Evolutionary conservation across 176 grass and related monocot genomes (phyloP).

Genomic region (Hordeum marinum): DNA sequence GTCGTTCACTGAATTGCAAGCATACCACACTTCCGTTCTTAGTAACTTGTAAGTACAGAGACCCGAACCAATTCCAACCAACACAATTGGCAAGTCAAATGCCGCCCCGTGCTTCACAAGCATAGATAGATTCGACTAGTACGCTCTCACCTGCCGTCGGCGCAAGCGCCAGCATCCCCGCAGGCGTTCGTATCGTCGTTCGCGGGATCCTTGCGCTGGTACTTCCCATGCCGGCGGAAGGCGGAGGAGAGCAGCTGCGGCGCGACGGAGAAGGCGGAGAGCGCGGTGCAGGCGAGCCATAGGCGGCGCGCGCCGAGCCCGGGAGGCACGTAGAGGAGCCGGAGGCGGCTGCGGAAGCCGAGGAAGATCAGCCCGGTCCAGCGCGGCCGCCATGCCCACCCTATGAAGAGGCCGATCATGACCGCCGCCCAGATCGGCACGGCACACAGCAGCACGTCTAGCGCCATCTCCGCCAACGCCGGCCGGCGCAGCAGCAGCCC

Average conservation of each 20-base stretch:
- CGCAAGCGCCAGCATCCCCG: not conserved
- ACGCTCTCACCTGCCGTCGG: conserved; percentile 31
- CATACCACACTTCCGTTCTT: not conserved
- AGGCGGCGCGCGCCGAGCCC: conserved; percentile 78
- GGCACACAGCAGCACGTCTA: conserved; percentile 82
- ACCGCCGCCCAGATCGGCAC: conserved; percentile 99
- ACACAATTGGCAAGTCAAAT: not conserved
- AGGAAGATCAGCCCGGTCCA: conserved; percentile 94
- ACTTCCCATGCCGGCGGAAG: conserved; percentile 32
- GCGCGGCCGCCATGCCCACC: conserved; percentile 89
- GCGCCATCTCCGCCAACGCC: conserved; percentile 72
- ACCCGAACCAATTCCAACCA: not conserved
- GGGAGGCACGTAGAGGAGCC: conserved; percentile 65
- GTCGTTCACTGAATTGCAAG: not conserved
- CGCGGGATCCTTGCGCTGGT: not conserved
- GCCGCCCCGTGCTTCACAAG: not conserved
- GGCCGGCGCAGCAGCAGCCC: conserved; percentile 69
- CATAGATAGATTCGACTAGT: not conserved
- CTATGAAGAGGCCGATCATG: conserved; percentile 86
- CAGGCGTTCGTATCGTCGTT: not conserved
- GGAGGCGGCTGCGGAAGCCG: conserved; percentile 64
- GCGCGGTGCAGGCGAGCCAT: conserved; percentile 95
- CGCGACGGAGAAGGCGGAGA: conserved; percentile 90
- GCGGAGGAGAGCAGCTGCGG: conserved; percentile 49
- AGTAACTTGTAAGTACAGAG: not conserved